These are phyloP conservation scores for Epichloe elymi DNA, from an alignment of 2,329 filamentous ascomycete species.

Conservation along the genomic window DNA sequence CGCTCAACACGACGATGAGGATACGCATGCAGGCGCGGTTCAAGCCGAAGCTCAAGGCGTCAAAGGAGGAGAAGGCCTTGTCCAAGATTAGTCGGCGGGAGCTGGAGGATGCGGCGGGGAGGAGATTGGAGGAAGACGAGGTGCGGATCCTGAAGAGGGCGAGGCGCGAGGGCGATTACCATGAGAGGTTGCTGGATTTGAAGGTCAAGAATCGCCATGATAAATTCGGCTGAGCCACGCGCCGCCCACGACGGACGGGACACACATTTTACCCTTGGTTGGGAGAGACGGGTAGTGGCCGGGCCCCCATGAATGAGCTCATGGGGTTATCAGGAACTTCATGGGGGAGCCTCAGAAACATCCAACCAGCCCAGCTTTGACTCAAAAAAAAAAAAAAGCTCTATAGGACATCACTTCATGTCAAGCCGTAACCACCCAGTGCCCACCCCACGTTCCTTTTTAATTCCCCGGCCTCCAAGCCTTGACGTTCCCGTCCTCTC, in stretches of 20 bases:
- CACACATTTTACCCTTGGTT: too few relatives aligned
- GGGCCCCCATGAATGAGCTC: too few relatives aligned
- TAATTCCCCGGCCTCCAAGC: constrained; percentile 32
- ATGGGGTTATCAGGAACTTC: too few relatives aligned
- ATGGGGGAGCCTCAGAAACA: too few relatives aligned
- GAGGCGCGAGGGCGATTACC: constrained; percentile 74
- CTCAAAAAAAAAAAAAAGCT: neutral
- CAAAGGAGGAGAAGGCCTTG: constrained; percentile 69
- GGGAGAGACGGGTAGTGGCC: too few relatives aligned
- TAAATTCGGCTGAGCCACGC: constrained; percentile 42
- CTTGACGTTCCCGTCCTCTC: constrained; percentile 45
- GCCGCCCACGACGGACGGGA: too few relatives aligned
- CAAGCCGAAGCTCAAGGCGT: constrained; percentile 69
- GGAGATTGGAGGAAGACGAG: constrained; percentile 71
- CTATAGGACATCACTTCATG: neutral
- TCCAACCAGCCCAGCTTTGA: too few relatives aligned
- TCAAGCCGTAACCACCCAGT: neutral
- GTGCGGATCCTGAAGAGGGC: constrained; percentile 73
- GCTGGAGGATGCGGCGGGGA: constrained; percentile 67
- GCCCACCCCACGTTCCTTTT: neutral
- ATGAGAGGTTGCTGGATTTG: constrained; percentile 73
- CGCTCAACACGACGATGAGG: constrained; percentile 58
- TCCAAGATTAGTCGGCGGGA: constrained; percentile 80
- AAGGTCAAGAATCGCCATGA: constrained; percentile 91
- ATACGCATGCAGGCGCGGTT: constrained; percentile 93